Percentiles rank a stretch among this genome's conserved stretches.
Conservation (phyloP, 371 early-diverging fungal species). For the Basidiobolus meristosporus region DNA sequence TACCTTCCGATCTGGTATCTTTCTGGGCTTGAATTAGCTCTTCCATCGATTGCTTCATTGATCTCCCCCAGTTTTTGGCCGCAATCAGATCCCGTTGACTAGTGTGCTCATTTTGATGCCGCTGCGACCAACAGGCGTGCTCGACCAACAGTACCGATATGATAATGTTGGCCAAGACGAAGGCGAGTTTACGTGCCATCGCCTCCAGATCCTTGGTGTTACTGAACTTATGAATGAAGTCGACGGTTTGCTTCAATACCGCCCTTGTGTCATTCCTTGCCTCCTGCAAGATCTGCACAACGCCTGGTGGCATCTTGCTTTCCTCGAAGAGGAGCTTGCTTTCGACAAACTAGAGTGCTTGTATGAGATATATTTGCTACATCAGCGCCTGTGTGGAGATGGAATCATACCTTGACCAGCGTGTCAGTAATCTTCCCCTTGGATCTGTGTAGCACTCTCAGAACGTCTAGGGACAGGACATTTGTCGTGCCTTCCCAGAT, state of each 20-base stretch:
- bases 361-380: neutral
- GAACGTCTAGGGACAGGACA: slow-evolving; percentile 38
- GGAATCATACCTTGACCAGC: neutral
- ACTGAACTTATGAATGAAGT: neutral
- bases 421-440: slow-evolving; percentile 13
- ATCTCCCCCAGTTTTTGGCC: too few relatives aligned
- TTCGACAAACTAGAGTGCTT: neutral
- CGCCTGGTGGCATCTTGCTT: neutral
- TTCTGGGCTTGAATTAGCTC: too few relatives aligned
- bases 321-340: neutral
- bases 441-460: slow-evolving; percentile 28
- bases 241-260: neutral
- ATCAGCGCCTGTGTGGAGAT: too few relatives aligned
- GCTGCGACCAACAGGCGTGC: too few relatives aligned
- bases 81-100: too few relatives aligned
- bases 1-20: too few relatives aligned
- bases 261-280: neutral
- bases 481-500: slow-evolving; percentile 58
- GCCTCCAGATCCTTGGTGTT: neutral
- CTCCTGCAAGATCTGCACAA: neutral
- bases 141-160: neutral
- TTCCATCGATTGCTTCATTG: too few relatives aligned
- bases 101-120: too few relatives aligned
- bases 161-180: neutral
- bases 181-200: neutral